Evolutionary conservation across 352 stramenopile species (phyloP), one percentile per base, ranked within the genome.

Genomic region (Globisporangium megalacanthum): DNA sequence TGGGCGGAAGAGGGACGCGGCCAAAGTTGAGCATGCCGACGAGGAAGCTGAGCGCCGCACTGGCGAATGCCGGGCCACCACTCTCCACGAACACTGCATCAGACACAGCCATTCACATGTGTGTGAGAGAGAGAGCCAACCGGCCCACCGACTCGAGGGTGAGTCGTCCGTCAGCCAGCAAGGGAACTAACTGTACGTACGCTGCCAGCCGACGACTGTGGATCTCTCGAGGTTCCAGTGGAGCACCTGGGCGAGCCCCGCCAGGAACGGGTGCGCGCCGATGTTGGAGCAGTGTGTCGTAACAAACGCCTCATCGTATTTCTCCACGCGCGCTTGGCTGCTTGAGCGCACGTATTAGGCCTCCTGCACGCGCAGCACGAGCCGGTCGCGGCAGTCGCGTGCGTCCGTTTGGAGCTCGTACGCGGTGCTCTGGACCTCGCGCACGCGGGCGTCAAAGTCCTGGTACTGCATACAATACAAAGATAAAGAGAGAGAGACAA

Each of bases 41-140:
- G 7, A 91, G 62, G 44, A 92, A 53, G 31, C 58, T 64, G 29
- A 92, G 56, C 1, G 72, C 74, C 6, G 73, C 79, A 31, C 77
- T 60, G 0, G 76, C 69, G 50, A 88, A 88, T 41, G 70, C 65
- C 20, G 69, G 52, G n/a, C 76, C 70, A 4, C 77, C 81, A 25
- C 77, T 89, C 60, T 89, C 81, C 9, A 89, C 66, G 46, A 92
- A 85, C 9, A 89, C 79, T 3, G 81, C 66, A 48, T 92, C 81
- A 4, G 81, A 88, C 36, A 92, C 79, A 4, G 3, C 22, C 45
- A 44, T 20, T 11, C 6, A 20, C 5, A 29, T 39, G 35, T 4
- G 19, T 6, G 45, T n/a, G 6, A 17, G 20, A 3, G 13, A 41
- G 10, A 10, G 13, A 35, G 20, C 25, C 25, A 13, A 10, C 10